Evolutionary conservation across 2,329 filamentous ascomycete genomes (phyloP).

Genomic region (Pseudogymnoascus sp.): DNA sequence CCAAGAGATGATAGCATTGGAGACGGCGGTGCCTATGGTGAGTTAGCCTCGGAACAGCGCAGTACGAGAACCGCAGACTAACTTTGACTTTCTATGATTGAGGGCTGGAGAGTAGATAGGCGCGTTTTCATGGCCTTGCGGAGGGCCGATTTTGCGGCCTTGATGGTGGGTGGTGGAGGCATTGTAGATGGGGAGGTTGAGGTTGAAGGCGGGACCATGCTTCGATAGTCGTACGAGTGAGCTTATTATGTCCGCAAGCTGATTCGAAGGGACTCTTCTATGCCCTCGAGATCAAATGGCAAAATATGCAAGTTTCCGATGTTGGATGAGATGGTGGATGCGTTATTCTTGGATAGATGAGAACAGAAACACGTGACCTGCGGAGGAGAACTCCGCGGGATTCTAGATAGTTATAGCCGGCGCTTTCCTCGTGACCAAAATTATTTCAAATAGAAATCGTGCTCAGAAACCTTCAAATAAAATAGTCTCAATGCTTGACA

Average conservation of each 20-base stretch:
- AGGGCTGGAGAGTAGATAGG: neutral
- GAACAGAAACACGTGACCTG: constrained; percentile 2
- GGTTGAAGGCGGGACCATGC: neutral
- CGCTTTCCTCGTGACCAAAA: neutral
- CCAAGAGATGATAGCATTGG: neutral
- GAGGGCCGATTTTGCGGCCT: constrained; percentile 5
- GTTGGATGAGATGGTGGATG: neutral
- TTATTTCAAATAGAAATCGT: neutral
- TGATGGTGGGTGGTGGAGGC: neutral
- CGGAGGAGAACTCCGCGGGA: neutral
- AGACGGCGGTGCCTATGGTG: neutral
- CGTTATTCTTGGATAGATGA: neutral
- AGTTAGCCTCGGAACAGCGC: neutral
- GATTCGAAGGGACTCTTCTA: neutral
- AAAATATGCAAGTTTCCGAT: neutral
- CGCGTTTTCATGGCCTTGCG: neutral
- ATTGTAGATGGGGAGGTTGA: neutral
- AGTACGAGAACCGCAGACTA: neutral
- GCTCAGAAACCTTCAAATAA: neutral
- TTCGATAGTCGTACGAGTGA: neutral
- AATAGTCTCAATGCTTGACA: neutral
- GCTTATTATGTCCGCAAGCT: neutral
- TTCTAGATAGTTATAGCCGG: neutral
- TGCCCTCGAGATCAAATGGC: neutral
- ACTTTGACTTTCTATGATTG: constrained; percentile 4